Conservation (phyloP, 805 yeast genomes). For the Schizosaccharomyces pombe region DNA sequence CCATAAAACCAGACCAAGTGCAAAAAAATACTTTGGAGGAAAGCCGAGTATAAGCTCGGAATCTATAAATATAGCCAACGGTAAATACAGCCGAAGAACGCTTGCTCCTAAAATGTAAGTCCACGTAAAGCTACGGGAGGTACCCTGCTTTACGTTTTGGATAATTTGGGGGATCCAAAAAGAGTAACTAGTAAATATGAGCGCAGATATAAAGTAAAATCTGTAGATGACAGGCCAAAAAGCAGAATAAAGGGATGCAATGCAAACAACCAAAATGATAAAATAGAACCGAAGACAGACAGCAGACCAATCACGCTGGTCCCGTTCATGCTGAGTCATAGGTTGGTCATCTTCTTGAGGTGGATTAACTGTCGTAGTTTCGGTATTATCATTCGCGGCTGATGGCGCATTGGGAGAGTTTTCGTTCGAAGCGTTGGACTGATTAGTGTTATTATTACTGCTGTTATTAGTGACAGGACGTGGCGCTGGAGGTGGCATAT, state of each 20-base stretch:
- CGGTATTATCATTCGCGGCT: no score
- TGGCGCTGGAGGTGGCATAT: slow-evolving; percentile 9
- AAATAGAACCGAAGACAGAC: slow-evolving; percentile 35
- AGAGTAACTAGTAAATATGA: slow-evolving; percentile 33
- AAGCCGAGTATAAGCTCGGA: slow-evolving; percentile 27
- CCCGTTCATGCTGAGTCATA: slow-evolving; percentile 7
- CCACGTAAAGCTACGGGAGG: slow-evolving; percentile 47
- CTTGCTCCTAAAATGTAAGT: slow-evolving; percentile 51
- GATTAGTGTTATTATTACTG: no score
- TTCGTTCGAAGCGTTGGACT: no score
- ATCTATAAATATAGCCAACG: slow-evolving; percentile 32
- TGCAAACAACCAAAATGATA: slow-evolving; percentile 28
- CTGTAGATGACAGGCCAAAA: slow-evolving; percentile 41
- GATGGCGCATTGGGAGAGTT: no score
- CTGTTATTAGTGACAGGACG: slow-evolving; percentile 5
- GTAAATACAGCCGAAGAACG: slow-evolving; percentile 36
- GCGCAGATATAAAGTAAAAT: slow-evolving; percentile 30
- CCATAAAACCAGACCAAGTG: slow-evolving; percentile 31
- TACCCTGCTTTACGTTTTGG: slow-evolving; percentile 49
- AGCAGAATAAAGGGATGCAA: slow-evolving; percentile 31
- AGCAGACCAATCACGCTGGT: slow-evolving; percentile 8
- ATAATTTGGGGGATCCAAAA: slow-evolving; percentile 78
- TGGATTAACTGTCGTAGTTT: slow-evolving; percentile 1
- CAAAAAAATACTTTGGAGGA: slow-evolving; percentile 41
- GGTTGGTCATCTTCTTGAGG: slow-evolving; percentile 10